Base-by-base conservation (phyloP, 495 filamentous ascomycete genomes). In the Penicillium desertorum region DNA sequence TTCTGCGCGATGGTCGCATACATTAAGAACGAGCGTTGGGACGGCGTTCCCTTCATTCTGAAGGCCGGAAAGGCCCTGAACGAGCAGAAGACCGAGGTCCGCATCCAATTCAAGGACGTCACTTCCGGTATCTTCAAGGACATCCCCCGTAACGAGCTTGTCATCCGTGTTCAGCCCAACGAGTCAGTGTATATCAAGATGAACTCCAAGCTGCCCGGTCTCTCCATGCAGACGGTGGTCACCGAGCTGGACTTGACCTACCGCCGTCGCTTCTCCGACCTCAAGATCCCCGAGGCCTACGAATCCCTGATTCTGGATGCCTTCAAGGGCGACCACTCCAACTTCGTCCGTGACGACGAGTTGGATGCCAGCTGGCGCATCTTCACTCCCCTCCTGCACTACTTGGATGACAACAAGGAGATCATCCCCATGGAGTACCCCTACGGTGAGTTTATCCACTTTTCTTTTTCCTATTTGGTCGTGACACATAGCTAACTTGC, bases 131-230 rank as follows among this genome's bases (percentile, higher is more conserved):
- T 99, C 79, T 99, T 99, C 81, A 98, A 98, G 83, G 92, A 99
- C 65, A 99, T 98, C 62, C 95, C 95, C 49, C 89, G 95, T 48
- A 99, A 99, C 80, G 95, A 99, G 79, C 88, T 99, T 55, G 95
- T 99, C 64, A 96, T 99, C 78, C 91, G 95, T 58, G 95, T 99
- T 58, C 95, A 99, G 77, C 95, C 95, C 62, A 99, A 99, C 77
- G 95, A 99, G 80, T 93, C 88, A 65, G 91, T 99, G 61, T 99
- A 99, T 81, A 96, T 97, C 76, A 99, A 99, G 86, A 99, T 98
- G 95, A 99, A 99, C 86, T 97, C 92, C 10, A 99, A 99, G 81
- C 80, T 98, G 49, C 95, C 95, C 22, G 95, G 95, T 66, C 80
- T 99, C 67, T 97, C 91, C 77, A 99, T 97, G 94, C 95, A 99